These are phyloP conservation scores for Coniella lustricola DNA, from an alignment of 2,329 filamentous ascomycete species.

Conservation along the genomic window DNA sequence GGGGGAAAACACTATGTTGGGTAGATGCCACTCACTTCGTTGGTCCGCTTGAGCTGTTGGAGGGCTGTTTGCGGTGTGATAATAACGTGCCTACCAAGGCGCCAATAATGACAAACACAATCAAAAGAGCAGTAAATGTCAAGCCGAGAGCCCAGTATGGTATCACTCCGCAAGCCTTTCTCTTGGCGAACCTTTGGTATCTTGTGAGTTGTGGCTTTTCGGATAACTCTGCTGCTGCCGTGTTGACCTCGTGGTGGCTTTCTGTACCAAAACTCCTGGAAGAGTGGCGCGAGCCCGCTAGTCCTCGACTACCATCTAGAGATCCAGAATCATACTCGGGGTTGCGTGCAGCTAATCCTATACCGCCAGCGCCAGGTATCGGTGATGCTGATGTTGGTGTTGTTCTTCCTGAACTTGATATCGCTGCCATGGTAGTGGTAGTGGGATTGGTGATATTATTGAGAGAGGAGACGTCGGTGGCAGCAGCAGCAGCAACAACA, in stretches of 20 bases:
- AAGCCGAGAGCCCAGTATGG: slow-evolving; percentile 56
- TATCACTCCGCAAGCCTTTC: slow-evolving; percentile 50
- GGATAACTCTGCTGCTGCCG: slow-evolving; percentile 34
- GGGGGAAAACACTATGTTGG: too few species aligned
- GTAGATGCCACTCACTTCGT: slow-evolving; percentile 22
- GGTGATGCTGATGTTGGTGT: slow-evolving; percentile 15
- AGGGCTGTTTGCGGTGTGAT: slow-evolving; percentile 25
- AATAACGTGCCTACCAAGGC: slow-evolving; percentile 47
- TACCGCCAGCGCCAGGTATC: slow-evolving; percentile 52
- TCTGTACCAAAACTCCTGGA: slow-evolving; percentile 42
- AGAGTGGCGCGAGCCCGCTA: slow-evolving; percentile 42
- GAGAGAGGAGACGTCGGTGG: too few species aligned
- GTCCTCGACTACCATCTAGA: slow-evolving; percentile 45
- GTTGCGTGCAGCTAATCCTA: slow-evolving; percentile 54
- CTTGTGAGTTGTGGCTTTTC: slow-evolving; percentile 44
- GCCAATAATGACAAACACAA: slow-evolving; percentile 50
- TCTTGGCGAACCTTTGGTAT: slow-evolving; percentile 48
- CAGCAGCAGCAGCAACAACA: background rate
- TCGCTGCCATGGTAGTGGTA: slow-evolving; percentile 12
- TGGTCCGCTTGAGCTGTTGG: slow-evolving; percentile 15
- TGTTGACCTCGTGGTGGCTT: slow-evolving; percentile 50
- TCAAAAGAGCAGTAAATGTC: slow-evolving; percentile 37
- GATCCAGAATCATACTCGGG: slow-evolving; percentile 51
- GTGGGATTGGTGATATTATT: too few species aligned
- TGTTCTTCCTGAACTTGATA: slow-evolving; percentile 1